Evolutionary conservation across 2,329 filamentous ascomycete genomes (phyloP), one percentile per base, ranked within the genome.

Genomic region (Phialophora verrucosa): DNA sequence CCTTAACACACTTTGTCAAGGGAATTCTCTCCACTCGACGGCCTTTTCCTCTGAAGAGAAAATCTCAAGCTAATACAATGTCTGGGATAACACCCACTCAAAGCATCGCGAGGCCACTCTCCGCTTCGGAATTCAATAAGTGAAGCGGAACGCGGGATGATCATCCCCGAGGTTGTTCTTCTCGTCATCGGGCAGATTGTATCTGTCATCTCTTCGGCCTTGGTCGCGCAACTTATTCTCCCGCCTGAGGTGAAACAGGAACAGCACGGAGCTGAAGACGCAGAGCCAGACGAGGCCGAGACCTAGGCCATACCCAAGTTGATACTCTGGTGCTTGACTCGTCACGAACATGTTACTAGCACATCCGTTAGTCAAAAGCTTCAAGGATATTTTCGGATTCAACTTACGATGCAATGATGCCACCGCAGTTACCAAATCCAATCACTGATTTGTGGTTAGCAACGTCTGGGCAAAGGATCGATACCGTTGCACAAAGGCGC

Each of bases 291-390:
- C 62, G 68, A 78, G 72, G 1, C 67, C 77, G 3, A 80, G 71
- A 6, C 76, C 73, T 17, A 76, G 72, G 0, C 77, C 76, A 56
- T 79, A 81, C 1, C 79, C 79, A 0, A 78, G 76, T 0, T 71
- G 73, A 67, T 80, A 81, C 14, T 56, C 66, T 1, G 80, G 79
- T 1, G 70, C 75, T 58, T 79, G 72, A n/a, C 65, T 72, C 7
- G 73, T 71, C 6, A 79, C 67, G 64, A 79, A 82, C 60, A 81
- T 77, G 66, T 80, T 79, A 14, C 64, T 67, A 38, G 20, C 31
- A 17, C 27, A 20, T 32, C 38, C 35, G 63, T 65, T 57, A 67
- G 62, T 56, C 47, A 51, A 11, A 23, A 12, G n/a, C 25, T 38
- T 27, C n/a, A 31, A 10, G 4, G 17, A 14, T 6, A 6, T 17